Evolutionary conservation across 2,329 filamentous ascomycete species (phyloP).

Genomic region (Pseudopyrenochaeta lycopersici): DNA sequence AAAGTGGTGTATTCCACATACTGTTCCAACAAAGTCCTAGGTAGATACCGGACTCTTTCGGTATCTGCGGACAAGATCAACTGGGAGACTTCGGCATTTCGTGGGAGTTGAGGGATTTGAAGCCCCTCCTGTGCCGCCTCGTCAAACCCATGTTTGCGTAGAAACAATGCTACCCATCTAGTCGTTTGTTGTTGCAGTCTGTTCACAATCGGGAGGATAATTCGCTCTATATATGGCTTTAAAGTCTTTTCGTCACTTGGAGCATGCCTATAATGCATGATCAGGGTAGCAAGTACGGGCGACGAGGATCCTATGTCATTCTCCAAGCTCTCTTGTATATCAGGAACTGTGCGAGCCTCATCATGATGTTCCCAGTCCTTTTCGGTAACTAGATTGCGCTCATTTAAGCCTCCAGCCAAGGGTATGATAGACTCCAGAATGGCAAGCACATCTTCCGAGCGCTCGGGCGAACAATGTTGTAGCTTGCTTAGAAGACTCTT

Average conservation of each 20-base stretch:
- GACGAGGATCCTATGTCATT: slow-evolving; percentile 8
- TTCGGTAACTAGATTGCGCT: slow-evolving; percentile 39
- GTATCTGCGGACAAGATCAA: slow-evolving; percentile 5
- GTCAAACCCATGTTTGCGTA: slow-evolving; percentile 30
- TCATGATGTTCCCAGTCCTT: slow-evolving; percentile 43
- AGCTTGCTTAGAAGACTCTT: slow-evolving; percentile 46
- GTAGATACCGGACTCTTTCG: slow-evolving; percentile 10
- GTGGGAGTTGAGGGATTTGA: slow-evolving; percentile 22
- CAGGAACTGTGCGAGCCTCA: slow-evolving; percentile 14
- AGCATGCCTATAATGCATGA: not conserved
- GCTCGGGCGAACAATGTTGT: not conserved
- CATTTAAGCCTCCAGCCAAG: slow-evolving; percentile 46
- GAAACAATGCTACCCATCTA: slow-evolving; percentile 33
- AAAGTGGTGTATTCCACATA: slow-evolving; percentile 28
- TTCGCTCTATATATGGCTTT: slow-evolving; percentile 18
- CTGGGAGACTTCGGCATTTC: slow-evolving; percentile 4
- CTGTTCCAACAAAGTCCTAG: slow-evolving; percentile 30
- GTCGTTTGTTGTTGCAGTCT: slow-evolving; percentile 23
- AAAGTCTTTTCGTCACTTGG: not conserved
- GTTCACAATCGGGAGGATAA: slow-evolving; percentile 29
- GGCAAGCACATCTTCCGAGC: slow-evolving; percentile 24
- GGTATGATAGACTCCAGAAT: slow-evolving; percentile 42
- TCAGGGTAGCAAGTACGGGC: slow-evolving; percentile 15
- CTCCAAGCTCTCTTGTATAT: not conserved
- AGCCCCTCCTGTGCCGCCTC: slow-evolving; percentile 1